Evolutionary conservation across 495 filamentous ascomycete genomes (phyloP).

Genomic region (Hyphodiscus hymeniophilus): DNA sequence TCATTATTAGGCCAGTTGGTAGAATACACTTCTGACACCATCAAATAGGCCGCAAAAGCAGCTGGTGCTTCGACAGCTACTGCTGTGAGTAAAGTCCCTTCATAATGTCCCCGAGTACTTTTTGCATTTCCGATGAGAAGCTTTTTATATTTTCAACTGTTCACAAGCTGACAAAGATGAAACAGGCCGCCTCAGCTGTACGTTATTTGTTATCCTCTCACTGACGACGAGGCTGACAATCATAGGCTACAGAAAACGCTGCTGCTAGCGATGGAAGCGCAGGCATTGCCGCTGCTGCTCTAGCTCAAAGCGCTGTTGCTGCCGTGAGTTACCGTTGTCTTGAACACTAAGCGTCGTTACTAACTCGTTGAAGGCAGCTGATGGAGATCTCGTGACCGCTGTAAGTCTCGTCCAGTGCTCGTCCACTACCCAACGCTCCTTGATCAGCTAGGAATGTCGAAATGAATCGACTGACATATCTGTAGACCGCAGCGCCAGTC

Average conservation of each 20-base stretch:
- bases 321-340: background rate
- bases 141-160: too few species aligned
- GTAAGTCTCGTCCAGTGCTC: too few species aligned
- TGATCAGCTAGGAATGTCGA: too few species aligned
- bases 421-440: too few species aligned
- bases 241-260: background rate
- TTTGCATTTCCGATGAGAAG: background rate
- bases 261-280: constrained; percentile 1
- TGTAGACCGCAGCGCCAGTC: background rate
- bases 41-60: background rate
- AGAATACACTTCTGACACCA: background rate
- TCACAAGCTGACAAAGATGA: background rate
- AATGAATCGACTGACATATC: too few species aligned
- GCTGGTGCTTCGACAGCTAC: background rate
- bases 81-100: background rate
- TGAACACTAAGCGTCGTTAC: background rate
- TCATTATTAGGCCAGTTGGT: too few species aligned
- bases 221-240: background rate
- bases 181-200: background rate
- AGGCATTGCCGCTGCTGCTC: constrained; percentile 3
- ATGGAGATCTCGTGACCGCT: too few species aligned
- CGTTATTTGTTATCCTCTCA: background rate
- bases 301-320: too few species aligned
- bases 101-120: background rate
- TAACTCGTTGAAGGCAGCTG: background rate